A percentile compares a stretch with the other conserved stretches of the same genome.
phyloP scores from a whole-genome alignment of 2,329 filamentous ascomycete genomes.

The Periconia sp. region DNA sequence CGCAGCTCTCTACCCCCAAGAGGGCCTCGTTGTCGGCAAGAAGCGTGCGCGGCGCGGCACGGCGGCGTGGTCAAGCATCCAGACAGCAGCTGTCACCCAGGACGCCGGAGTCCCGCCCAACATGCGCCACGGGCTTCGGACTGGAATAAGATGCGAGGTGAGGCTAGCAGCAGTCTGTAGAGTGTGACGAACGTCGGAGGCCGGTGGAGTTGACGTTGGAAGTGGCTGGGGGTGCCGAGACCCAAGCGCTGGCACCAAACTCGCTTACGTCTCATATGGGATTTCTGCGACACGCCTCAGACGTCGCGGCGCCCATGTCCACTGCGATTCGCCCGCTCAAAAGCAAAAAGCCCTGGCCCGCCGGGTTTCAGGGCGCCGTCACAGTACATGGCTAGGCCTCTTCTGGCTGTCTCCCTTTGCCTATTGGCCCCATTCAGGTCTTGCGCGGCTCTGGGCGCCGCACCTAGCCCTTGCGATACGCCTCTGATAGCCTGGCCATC shows the following conservation, averaged over 20 bases:
- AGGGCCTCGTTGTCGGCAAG: no score
- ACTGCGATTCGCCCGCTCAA: constrained; percentile 25
- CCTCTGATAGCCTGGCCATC: constrained; percentile 30
- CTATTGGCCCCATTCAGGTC: constrained; percentile 29
- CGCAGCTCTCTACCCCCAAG: background rate
- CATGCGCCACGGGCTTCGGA: background rate
- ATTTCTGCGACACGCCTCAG: constrained; percentile 36
- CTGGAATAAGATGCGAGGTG: constrained; percentile 6
- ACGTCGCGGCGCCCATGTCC: constrained; percentile 20
- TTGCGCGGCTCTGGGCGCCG: constrained; percentile 27
- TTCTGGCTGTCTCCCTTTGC: constrained; percentile 17
- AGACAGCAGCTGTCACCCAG: constrained; percentile 1
- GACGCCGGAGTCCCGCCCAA: background rate
- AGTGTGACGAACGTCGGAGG: constrained; percentile 4
- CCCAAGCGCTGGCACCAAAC: constrained; percentile 31
- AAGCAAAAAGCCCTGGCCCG: constrained; percentile 27
- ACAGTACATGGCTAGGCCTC: constrained; percentile 19
- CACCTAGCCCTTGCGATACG: constrained; percentile 36
- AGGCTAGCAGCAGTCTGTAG: no score
- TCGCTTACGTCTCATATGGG: constrained; percentile 24
- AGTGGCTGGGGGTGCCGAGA: constrained; percentile 3
- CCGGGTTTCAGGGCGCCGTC: constrained; percentile 35
- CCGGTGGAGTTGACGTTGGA: constrained; percentile 5
- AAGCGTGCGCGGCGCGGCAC: no score
- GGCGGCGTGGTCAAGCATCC: background rate